Evolutionary conservation across 768 basidiomycete species (phyloP).

Genomic region (Lactarius hengduanensis): DNA sequence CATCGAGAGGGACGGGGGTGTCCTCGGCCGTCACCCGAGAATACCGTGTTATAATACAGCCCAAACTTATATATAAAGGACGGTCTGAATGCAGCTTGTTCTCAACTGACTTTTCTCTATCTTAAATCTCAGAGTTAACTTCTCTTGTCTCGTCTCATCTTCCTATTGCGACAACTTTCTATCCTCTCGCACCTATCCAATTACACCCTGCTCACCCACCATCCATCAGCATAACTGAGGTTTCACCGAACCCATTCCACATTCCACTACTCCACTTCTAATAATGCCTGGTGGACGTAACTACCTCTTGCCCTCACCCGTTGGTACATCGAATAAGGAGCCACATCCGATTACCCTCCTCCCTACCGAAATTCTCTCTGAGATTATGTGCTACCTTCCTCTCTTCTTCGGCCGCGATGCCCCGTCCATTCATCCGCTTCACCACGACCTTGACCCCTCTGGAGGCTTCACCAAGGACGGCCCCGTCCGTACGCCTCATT

Average conservation of each 20-base stretch:
- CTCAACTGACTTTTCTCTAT: neutral
- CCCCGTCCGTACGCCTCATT: constrained; percentile 26
- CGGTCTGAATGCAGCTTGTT: neutral
- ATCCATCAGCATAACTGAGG: neutral
- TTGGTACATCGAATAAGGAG: neutral
- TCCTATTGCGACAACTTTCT: neutral
- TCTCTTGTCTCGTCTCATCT: neutral
- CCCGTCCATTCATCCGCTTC: constrained; percentile 19
- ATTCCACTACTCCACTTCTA: neutral
- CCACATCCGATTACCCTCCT: constrained; percentile 18
- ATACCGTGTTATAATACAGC: neutral
- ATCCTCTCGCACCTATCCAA: neutral
- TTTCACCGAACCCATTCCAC: neutral
- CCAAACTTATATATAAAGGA: neutral
- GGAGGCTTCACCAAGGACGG: constrained; percentile 9
- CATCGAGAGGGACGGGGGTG: neutral
- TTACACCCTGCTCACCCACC: too few species aligned
- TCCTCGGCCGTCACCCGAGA: neutral
- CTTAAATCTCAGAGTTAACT: neutral
- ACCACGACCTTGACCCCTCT: constrained; percentile 19
- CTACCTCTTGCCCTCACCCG: neutral
- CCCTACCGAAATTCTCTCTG: constrained; percentile 20
- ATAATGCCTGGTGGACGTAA: neutral
- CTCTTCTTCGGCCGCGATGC: constrained; percentile 17
- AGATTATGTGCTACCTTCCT: constrained; percentile 24